Conservation (phyloP, 164 flowering plant genomes). For the Kingdonia uniflora region DNA sequence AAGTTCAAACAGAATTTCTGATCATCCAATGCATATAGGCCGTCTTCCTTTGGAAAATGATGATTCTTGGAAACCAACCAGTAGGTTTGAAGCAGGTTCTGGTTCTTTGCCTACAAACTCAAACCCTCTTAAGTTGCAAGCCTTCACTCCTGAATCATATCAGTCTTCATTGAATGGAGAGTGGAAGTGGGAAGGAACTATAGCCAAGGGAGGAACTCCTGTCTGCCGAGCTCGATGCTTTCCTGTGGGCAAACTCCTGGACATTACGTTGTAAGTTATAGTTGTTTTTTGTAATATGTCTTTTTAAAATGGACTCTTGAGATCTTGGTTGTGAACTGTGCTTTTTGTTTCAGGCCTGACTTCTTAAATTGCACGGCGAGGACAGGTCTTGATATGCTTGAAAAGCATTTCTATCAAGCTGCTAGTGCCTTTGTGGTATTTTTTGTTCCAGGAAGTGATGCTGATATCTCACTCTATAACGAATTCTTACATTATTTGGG, state of each 20-base stretch:
- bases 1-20: slow-evolving; percentile 25
- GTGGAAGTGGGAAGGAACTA: slow-evolving; percentile 98
- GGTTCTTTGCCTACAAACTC: slow-evolving; percentile 28
- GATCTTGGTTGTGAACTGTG: too few relatives aligned
- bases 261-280: slow-evolving; percentile 65
- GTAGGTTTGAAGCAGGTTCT: slow-evolving; percentile 30
- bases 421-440: slow-evolving; percentile 74
- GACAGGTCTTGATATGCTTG: slow-evolving; percentile 91
- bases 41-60: slow-evolving; percentile 28
- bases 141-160: slow-evolving; percentile 36
- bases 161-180: slow-evolving; percentile 36
- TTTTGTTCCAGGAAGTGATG: slow-evolving; percentile 78
- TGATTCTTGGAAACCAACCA: slow-evolving; percentile 31
- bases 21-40: slow-evolving; percentile 16
- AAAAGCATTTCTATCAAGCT: slow-evolving; percentile 90
- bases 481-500: slow-evolving; percentile 86
- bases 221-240: slow-evolving; percentile 96
- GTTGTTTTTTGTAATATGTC: neutral
- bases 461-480: slow-evolving; percentile 70
- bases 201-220: slow-evolving; percentile 91
- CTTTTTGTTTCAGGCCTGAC: slow-evolving; percentile 57
- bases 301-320: too few relatives aligned
- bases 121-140: slow-evolving; percentile 30
- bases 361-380: slow-evolving; percentile 87
- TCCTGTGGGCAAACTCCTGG: slow-evolving; percentile 80